These are phyloP conservation scores for Bretschneidera sinensis DNA, from an alignment of 345 rosid genomes.

Conservation along the genomic window DNA sequence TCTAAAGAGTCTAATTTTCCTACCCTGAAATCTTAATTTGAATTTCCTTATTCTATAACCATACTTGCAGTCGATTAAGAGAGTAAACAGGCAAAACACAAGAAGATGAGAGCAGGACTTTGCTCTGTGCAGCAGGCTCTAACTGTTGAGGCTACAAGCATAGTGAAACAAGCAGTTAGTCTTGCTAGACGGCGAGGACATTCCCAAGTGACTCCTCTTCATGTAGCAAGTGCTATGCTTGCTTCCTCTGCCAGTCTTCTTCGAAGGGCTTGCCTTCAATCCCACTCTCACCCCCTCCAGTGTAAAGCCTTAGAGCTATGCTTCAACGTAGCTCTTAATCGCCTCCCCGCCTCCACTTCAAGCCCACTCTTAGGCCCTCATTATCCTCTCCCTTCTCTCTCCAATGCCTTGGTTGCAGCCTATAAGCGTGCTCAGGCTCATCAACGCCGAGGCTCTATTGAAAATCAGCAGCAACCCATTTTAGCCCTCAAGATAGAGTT, in stretches of 20 bases:
- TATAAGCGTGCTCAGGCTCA: slow-evolving; percentile 79
- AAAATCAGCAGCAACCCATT: slow-evolving; percentile 77
- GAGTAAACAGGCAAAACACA: too few relatives aligned
- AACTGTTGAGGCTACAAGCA: slow-evolving; percentile 48
- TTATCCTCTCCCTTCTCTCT: slow-evolving; percentile 45
- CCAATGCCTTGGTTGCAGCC: slow-evolving; percentile 72
- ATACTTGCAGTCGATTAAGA: too few relatives aligned
- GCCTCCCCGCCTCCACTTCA: slow-evolving; percentile 64
- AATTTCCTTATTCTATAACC: too few relatives aligned
- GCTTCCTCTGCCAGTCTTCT: slow-evolving; percentile 54
- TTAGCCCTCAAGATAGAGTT: slow-evolving; percentile 65
- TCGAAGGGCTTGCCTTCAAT: slow-evolving; percentile 55
- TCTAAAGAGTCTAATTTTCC: neutral
- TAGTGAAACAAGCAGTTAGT: slow-evolving; percentile 56
- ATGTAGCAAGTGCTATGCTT: slow-evolving; percentile 65
- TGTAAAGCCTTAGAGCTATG: slow-evolving; percentile 75
- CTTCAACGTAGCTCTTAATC: slow-evolving; percentile 71
- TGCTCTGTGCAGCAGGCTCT: slow-evolving; percentile 55
- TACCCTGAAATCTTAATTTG: neutral
- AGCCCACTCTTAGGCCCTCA: slow-evolving; percentile 48
- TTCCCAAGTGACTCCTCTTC: slow-evolving; percentile 75
- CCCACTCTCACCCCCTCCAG: slow-evolving; percentile 74
- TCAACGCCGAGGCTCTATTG: slow-evolving; percentile 69
- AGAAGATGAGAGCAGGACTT: slow-evolving; percentile 54
- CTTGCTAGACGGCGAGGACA: slow-evolving; percentile 67